Percentiles rank a stretch among this genome's conserved stretches.
Conservation (phyloP, 2,329 filamentous ascomycete genomes). For the Nothophaeocryptopus gaeumannii region DNA sequence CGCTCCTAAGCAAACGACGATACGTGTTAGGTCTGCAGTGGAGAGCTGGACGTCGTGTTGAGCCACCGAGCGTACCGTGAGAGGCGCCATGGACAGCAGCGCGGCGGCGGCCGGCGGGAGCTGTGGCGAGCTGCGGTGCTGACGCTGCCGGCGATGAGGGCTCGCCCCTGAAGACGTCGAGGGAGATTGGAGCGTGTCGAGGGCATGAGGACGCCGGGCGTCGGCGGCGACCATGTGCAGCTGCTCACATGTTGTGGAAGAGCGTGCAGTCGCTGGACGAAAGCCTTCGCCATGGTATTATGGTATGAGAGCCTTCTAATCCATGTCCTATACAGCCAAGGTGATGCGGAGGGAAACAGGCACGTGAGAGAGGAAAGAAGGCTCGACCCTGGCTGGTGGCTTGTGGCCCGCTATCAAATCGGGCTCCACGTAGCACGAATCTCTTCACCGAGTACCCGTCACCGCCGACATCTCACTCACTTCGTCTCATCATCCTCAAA, state of each 20-base stretch:
- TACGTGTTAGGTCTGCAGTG: too few relatives aligned
- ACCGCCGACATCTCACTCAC: too few relatives aligned
- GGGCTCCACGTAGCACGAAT: too few relatives aligned
- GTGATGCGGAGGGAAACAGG: too few relatives aligned
- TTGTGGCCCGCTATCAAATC: too few relatives aligned
- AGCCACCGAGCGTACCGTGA: slow-evolving; percentile 2
- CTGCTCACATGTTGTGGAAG: slow-evolving; percentile 8
- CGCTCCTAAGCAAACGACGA: slow-evolving; percentile 2
- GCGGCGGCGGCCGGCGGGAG: neutral
- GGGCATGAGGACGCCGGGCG: neutral
- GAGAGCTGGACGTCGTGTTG: neutral
- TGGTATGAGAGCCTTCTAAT: neutral
- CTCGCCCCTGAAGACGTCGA: slow-evolving; percentile 10
- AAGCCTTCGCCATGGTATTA: slow-evolving; percentile 6
- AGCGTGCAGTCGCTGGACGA: slow-evolving; percentile 4
- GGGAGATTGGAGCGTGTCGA: neutral
- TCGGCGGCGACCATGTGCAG: neutral
- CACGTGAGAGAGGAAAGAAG: too few relatives aligned
- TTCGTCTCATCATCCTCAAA: too few relatives aligned
- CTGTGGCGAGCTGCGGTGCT: slow-evolving; percentile 3
- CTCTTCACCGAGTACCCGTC: too few relatives aligned
- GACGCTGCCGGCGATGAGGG: neutral
- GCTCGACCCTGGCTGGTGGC: too few relatives aligned
- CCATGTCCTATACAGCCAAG: neutral
- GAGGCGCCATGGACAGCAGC: neutral